A percentile compares a stretch with the other conserved stretches of the same genome.
These are phyloP conservation scores for Solanum commersonii DNA, from an alignment of 257 asterid species.

Conservation along the genomic window DNA sequence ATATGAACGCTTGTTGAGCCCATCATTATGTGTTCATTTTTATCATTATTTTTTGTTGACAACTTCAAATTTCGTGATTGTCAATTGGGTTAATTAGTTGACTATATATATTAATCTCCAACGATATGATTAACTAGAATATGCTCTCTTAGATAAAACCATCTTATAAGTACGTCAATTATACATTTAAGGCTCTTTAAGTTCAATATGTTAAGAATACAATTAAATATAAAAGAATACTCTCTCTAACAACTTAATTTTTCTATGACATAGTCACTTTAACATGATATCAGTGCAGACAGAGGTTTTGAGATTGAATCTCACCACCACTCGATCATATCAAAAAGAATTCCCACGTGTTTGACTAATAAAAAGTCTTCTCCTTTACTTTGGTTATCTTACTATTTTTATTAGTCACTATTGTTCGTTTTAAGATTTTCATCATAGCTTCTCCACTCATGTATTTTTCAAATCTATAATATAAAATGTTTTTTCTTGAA, in stretches of 20 bases:
- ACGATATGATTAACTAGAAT: background rate
- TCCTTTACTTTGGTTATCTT: background rate
- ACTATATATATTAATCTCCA: background rate
- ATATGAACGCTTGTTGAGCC: background rate
- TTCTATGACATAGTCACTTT: too few species aligned
- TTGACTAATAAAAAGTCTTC: background rate
- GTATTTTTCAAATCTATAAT: background rate
- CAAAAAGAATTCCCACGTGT: background rate
- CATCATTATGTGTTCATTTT: background rate
- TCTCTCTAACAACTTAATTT: too few species aligned
- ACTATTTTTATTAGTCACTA: background rate
- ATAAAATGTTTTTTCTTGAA: too few species aligned
- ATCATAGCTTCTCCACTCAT: background rate
- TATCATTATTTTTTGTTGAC: background rate
- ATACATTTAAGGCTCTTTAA: background rate
- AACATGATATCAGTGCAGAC: background rate
- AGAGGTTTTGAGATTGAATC: background rate
- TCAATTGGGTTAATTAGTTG: background rate
- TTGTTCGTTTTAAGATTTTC: background rate
- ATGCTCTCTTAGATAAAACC: background rate
- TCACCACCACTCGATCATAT: background rate
- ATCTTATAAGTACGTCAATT: background rate
- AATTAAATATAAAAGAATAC: background rate
- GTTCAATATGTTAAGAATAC: background rate
- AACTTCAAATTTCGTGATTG: background rate